These are phyloP conservation scores for Favolaschia claudopus DNA, from an alignment of 768 basidiomycete species.

Conservation along the genomic window DNA sequence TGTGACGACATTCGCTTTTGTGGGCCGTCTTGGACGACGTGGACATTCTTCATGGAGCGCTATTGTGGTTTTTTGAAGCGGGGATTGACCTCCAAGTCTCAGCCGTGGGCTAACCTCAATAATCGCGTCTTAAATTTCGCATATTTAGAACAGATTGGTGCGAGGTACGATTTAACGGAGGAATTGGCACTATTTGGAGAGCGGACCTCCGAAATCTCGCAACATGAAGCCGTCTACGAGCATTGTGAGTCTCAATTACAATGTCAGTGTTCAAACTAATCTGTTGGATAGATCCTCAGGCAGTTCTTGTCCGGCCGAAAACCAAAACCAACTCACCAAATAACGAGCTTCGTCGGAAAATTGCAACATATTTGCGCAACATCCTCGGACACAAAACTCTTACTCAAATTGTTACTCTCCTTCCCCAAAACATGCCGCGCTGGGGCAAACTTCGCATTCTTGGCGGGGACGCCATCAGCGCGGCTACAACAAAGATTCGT, in stretches of 20 bases:
- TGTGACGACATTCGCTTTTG: constrained; percentile 35
- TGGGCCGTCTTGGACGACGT: constrained; percentile 42
- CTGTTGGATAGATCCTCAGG: constrained; percentile 21
- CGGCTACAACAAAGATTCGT: neutral
- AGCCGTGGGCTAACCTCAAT: too few relatives aligned
- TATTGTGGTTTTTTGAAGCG: too few relatives aligned
- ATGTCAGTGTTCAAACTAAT: neutral
- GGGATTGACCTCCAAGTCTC: too few relatives aligned
- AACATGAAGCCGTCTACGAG: constrained; percentile 10
- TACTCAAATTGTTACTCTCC: neutral
- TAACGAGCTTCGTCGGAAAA: constrained; percentile 1
- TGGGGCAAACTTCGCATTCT: constrained; percentile 36
- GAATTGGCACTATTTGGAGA: constrained; percentile 10
- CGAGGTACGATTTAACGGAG: constrained; percentile 33
- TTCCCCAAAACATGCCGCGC: constrained; percentile 26
- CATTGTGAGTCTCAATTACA: neutral
- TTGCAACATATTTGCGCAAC: constrained; percentile 27
- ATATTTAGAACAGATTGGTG: constrained; percentile 34
- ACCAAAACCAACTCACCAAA: constrained; percentile 8
- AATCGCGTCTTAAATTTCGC: too few relatives aligned
- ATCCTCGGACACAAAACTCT: constrained; percentile 6
- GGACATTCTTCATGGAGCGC: too few relatives aligned
- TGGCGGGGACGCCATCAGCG: constrained; percentile 33
- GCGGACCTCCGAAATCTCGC: neutral
- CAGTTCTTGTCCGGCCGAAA: constrained; percentile 26